Base-by-base conservation (phyloP, 306 rosid species). In the Cercis canadensis region DNA sequence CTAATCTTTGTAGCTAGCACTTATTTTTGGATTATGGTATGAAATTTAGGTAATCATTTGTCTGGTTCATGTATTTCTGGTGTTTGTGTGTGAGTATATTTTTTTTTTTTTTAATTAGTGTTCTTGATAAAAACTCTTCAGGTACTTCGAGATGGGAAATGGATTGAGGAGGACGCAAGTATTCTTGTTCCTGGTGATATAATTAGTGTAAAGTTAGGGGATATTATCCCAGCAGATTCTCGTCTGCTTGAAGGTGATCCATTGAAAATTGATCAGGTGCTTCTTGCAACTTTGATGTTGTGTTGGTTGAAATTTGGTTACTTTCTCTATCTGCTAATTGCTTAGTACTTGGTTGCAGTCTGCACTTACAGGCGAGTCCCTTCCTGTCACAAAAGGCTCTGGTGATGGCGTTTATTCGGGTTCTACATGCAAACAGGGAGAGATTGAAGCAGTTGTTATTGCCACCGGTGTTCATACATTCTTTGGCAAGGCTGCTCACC, bases 391-490 rank as follows among this genome's bases (percentile, higher is more conserved):
- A 1, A 87, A 85, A 77, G 85, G 87, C 60, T 87, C 91, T 0
- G 75, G 92, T 5, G 86, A 74, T 56, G 80, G 89, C 34, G 96
- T 92, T 55, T 92, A 85, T 74, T 87, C 97, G 0, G 96, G 96
- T 21, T 92, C 96, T 4, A 92, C 97, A 5, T 92, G 93, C 89
- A 88, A 92, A 67, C 97, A 92, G 52, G 97, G 96, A 62, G 97
- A 92, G 76, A 80, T 89, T 68, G 89, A 92, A 79, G 96, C 96
- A 4, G 86, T 92, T 40, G 96, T 92, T 31, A 83, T 89, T 33
- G 96, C 87, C 56, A 92, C 97, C 0, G 96, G 96, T 57, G 97
- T 89, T 76, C 96, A 92, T 79, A 92, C 97, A 67, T 92, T 92
- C 75, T 92, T 89, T 46, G 96, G 96, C 59, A 92, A 85, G 82